Conservation (phyloP, 345 rosid genomes). For the Clarkia xantiana region DNA sequence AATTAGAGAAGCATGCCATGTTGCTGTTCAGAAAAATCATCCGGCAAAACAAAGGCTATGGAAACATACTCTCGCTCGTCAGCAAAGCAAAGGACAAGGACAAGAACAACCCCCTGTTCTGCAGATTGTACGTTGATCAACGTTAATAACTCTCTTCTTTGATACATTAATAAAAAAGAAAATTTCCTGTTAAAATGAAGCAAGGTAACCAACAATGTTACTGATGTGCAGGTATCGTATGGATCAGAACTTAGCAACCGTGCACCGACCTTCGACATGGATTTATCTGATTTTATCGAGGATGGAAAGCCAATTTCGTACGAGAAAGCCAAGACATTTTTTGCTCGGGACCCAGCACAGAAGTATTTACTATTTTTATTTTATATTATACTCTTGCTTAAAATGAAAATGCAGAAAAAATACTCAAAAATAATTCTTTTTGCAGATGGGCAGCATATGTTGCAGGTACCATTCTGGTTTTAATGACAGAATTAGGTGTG, state of each 20-base stretch:
- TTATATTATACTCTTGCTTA: slow-evolving; percentile 2
- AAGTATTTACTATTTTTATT: slow-evolving; percentile 27
- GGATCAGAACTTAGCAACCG: slow-evolving; percentile 98
- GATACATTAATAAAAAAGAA: neutral
- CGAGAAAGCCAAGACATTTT: slow-evolving; percentile 66
- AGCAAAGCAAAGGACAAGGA: slow-evolving; percentile 56
- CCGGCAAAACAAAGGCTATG: slow-evolving; percentile 89
- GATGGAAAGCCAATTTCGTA: slow-evolving; percentile 71
- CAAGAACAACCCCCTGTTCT: slow-evolving; percentile 84
- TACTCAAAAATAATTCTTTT: slow-evolving; percentile 5
- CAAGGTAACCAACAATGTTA: neutral
- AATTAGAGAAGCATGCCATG: slow-evolving; percentile 97
- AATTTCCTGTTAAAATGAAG: neutral
- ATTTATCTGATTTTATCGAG: slow-evolving; percentile 84
- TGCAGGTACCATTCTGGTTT: slow-evolving; percentile 90
- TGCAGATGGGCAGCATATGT: slow-evolving; percentile 98
- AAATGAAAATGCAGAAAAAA: slow-evolving; percentile 4
- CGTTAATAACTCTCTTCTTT: neutral
- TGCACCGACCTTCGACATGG: slow-evolving; percentile 99
- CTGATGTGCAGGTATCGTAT: slow-evolving; percentile 57
- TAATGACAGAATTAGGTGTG: slow-evolving; percentile 85
- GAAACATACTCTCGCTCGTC: slow-evolving; percentile 95
- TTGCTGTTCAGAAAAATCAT: slow-evolving; percentile 74
- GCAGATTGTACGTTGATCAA: slow-evolving; percentile 52
- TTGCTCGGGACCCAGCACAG: slow-evolving; percentile 89